phyloP scores from a whole-genome alignment of 108 stramenopile genomes.

The Stephanodiscus triporus region DNA sequence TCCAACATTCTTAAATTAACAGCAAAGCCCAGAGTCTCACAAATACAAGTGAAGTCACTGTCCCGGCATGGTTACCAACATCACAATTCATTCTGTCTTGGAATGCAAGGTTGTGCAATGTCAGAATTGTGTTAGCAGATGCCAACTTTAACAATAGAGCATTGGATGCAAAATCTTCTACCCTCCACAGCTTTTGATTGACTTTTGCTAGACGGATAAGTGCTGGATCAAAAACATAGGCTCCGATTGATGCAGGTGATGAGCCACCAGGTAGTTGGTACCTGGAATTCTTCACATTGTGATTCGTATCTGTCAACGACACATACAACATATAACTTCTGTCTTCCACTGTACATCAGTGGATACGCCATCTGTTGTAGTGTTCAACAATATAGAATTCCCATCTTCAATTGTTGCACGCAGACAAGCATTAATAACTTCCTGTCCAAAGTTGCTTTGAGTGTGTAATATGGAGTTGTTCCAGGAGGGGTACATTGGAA shows the following conservation, averaged over 20 bases:
- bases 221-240: slow-evolving; percentile 10
- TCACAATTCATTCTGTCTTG: not conserved
- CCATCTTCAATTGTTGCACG: too few relatives aligned
- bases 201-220: not conserved
- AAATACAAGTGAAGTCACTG: too few relatives aligned
- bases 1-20: too few relatives aligned
- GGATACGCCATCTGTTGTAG: slow-evolving; percentile 25
- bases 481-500: too few relatives aligned
- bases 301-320: slow-evolving; percentile 24
- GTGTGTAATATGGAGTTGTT: too few relatives aligned
- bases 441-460: too few relatives aligned
- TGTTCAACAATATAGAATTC: slow-evolving; percentile 22
- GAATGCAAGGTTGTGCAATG: slow-evolving; percentile 7
- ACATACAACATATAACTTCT: slow-evolving; percentile 2
- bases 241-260: slow-evolving; percentile 15
- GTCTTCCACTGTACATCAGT: slow-evolving; percentile 1
- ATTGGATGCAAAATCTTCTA: slow-evolving; percentile 30
- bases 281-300: slow-evolving; percentile 26
- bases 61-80: too few relatives aligned
- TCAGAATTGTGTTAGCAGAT: slow-evolving; percentile 4
- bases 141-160: slow-evolving; percentile 9
- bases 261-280: slow-evolving; percentile 22
- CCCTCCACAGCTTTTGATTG: not conserved
- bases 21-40: too few relatives aligned
- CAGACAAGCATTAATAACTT: too few relatives aligned